These are phyloP conservation scores for Pythium folliculosum DNA, from an alignment of 352 stramenopile genomes.

Conservation along the genomic window DNA sequence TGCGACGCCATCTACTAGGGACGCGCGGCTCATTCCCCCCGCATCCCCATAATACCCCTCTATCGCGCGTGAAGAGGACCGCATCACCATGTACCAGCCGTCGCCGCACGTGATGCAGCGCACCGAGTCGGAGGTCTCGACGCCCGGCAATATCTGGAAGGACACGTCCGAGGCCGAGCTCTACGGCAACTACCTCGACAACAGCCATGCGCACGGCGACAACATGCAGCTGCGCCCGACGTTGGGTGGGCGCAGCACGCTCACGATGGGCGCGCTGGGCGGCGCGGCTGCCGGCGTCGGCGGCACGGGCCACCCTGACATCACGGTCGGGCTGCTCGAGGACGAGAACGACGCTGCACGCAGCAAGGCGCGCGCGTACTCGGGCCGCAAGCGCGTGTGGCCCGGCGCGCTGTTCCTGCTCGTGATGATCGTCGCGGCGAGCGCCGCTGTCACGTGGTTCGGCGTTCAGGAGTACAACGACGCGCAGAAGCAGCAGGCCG, in stretches of 20 bases:
- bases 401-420: conserved; percentile 75
- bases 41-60: too few species aligned
- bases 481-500: conserved; percentile 62
- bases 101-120: conserved; percentile 9
- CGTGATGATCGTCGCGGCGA: conserved; percentile 44
- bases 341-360: conserved; percentile 26
- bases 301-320: conserved; percentile 53
- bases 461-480: conserved; percentile 56
- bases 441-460: conserved; percentile 68
- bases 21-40: neutral
- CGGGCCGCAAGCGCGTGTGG: conserved; percentile 78
- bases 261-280: conserved; percentile 26
- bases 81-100: conserved; percentile 23
- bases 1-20: neutral
- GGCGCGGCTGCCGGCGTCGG: neutral
- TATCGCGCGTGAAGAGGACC: too few species aligned
- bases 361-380: conserved; percentile 37
- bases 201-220: conserved; percentile 1
- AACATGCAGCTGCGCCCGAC: conserved; percentile 52
- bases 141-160: conserved; percentile 49
- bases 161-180: conserved; percentile 73
- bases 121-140: conserved; percentile 14
- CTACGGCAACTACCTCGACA: conserved; percentile 73
- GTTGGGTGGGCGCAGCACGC: conserved; percentile 33
- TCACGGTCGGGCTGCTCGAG: conserved; percentile 72